phyloP scores from a whole-genome alignment of 2,329 filamentous ascomycete species.

The Fusarium miscanthi region DNA sequence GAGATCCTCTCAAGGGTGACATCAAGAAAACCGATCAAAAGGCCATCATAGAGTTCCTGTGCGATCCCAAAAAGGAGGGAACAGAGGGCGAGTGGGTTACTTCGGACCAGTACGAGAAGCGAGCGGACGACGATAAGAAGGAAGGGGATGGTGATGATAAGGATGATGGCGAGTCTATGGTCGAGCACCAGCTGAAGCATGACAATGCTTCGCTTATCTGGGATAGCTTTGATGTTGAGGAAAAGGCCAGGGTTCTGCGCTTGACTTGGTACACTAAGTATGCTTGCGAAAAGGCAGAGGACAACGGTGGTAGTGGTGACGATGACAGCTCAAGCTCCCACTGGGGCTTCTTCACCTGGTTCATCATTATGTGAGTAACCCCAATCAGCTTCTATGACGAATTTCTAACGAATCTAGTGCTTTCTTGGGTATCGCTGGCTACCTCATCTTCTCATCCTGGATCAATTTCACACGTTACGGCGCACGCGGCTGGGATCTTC shows the following conservation, averaged over 20 bases:
- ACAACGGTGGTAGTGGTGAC: conserved; percentile 52
- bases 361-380: conserved; percentile 84
- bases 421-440: conserved; percentile 86
- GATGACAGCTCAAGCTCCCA: conserved; percentile 61
- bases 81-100: conserved; percentile 75
- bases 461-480: conserved; percentile 98
- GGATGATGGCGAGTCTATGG: conserved; percentile 53
- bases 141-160: conserved; percentile 53
- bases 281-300: conserved; percentile 74
- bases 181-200: conserved; percentile 65
- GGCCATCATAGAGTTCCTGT: conserved; percentile 87
- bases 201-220: conserved; percentile 76
- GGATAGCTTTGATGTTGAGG: conserved; percentile 74
- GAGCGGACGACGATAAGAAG: conserved; percentile 50
- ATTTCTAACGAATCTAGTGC: conserved; percentile 63
- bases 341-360: conserved; percentile 99
- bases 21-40: conserved; percentile 70
- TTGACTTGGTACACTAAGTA: conserved; percentile 90
- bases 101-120: conserved; percentile 64
- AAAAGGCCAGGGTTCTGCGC: conserved; percentile 71
- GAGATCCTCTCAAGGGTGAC: conserved; percentile 56
- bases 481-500: conserved; percentile 91
- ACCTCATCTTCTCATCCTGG: conserved; percentile 98
- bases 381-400: no score
- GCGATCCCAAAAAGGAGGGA: conserved; percentile 77